Evolutionary conservation across 169 alveolate genomes (phyloP), one percentile per base, ranked within the genome.

Genomic region (Eimeria sp.): DNA sequence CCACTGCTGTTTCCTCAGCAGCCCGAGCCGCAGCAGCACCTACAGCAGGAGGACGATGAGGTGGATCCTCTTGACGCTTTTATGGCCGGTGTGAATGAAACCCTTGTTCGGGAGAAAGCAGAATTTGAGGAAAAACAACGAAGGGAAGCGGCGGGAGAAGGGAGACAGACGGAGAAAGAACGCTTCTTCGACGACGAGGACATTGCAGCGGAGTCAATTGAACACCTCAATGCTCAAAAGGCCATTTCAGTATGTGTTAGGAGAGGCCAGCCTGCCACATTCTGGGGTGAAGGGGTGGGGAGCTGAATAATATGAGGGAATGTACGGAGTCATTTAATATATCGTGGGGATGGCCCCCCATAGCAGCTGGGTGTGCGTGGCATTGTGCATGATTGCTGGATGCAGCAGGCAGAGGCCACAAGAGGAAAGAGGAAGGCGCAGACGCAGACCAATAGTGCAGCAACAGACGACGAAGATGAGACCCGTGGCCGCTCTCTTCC

Each of bases 141-240:
- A 13, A 61, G 82, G 30, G 84, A 87, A 61, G 83, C 78, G 25
- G 94, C 94, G 13, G 94, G 94, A 58, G 94, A 87, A 75, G 94
- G 49, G 14, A n/a, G 16, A 18, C 4, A 40, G 65, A 65, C 67
- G 83, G 83, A 87, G 51, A 61, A 63, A 11, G 94, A 87, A 30
- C 94, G 94, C 16, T 87, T 87, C 22, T 87, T 87, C 54, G 94
- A 87, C 82, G 94, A 87, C 20, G 94, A 87, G 30, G 94, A 87
- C 82, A 87, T 87, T 51, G 94, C 94, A 18, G 94, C 94, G 80
- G 94, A 87, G 54, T 87, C 94, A 7, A 22, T 87, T 14, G 94
- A 87, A 34, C 94, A 87, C 22, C 83, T 87, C 67, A 65, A 87
- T 57, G 72, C 94, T 47, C 94, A 87, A 49, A 87, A 63, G 22